Percentiles rank a stretch among this genome's conserved stretches.
These are phyloP conservation scores for Clavispora fructus DNA, from an alignment of 805 yeast genomes.

Conservation along the genomic window DNA sequence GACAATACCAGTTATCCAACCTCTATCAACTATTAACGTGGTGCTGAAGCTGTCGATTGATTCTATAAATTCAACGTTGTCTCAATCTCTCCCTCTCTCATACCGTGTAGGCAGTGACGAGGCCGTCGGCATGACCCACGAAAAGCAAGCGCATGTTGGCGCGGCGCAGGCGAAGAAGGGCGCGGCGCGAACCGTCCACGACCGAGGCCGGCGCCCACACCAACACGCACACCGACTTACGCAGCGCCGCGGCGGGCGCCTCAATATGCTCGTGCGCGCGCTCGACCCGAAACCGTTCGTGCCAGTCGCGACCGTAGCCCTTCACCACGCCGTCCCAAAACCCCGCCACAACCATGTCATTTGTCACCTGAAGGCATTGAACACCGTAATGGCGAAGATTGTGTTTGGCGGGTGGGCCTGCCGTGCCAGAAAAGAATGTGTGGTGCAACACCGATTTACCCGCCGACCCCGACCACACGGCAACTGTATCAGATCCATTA, in stretches of 20 bases:
- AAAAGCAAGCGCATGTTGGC: conserved; percentile 27
- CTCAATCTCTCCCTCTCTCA: no score
- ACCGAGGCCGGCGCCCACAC: neutral
- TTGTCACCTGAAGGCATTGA: conserved; percentile 8
- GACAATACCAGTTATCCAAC: no score
- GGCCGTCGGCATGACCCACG: conserved; percentile 53
- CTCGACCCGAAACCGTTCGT: neutral
- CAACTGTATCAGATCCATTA: no score
- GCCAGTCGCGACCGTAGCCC: conserved; percentile 7
- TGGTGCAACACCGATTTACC: conserved; percentile 36
- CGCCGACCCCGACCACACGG: conserved; percentile 40
- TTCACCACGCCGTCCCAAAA: conserved; percentile 50
- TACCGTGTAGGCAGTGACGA: conserved; percentile 29
- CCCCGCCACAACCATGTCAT: conserved; percentile 25
- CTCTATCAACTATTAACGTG: no score
- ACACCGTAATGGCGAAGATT: conserved; percentile 17
- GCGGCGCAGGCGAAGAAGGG: neutral
- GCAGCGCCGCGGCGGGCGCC: neutral
- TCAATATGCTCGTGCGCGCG: neutral
- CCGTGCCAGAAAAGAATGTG: conserved; percentile 5
- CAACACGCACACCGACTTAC: neutral
- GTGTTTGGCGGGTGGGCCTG: neutral
- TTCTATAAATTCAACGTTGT: no score
- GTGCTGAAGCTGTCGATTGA: no score
- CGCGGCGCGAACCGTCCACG: neutral